Percentiles rank a stretch among this genome's conserved stretches.
These are phyloP conservation scores for Agaricales sp. DNA, from an alignment of 1,284 basidiomycete species.

Conservation along the genomic window DNA sequence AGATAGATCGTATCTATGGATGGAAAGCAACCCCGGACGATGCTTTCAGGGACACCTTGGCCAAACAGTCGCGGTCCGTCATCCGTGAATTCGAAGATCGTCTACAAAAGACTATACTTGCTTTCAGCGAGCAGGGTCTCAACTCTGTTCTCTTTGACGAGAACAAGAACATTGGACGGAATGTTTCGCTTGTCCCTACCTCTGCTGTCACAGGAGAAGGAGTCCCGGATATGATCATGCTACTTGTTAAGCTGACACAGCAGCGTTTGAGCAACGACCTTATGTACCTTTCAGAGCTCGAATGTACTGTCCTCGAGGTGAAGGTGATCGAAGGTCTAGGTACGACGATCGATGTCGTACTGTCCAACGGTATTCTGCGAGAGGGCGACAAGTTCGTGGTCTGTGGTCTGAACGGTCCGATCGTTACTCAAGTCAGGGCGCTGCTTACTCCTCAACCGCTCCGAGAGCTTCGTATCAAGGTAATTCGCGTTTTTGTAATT, in stretches of 20 bases:
- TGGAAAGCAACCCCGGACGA: slow-evolving; percentile 91
- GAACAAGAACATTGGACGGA: slow-evolving; percentile 92
- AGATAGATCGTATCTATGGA: slow-evolving; percentile 97
- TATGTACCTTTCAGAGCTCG: slow-evolving; percentile 97
- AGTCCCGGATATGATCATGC: slow-evolving; percentile 99
- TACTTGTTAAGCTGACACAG: slow-evolving; percentile 95
- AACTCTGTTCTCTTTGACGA: slow-evolving; percentile 96
- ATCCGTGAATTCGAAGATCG: slow-evolving; percentile 93
- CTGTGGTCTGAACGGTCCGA: slow-evolving; percentile 96
- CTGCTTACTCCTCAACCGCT: slow-evolving; percentile 95
- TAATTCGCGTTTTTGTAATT: too few relatives aligned
- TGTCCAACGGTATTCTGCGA: slow-evolving; percentile 89
- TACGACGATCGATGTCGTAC: slow-evolving; percentile 95
- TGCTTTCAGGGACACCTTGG: slow-evolving; percentile 86
- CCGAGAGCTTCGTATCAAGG: slow-evolving; percentile 94
- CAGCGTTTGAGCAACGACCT: slow-evolving; percentile 95
- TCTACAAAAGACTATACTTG: slow-evolving; percentile 76
- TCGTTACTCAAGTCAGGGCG: slow-evolving; percentile 92
- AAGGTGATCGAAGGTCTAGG: slow-evolving; percentile 98
- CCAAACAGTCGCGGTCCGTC: slow-evolving; percentile 75
- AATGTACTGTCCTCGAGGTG: slow-evolving; percentile 99
- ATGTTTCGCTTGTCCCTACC: slow-evolving; percentile 95
- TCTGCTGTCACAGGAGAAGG: slow-evolving; percentile 98
- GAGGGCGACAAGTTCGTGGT: slow-evolving; percentile 96
- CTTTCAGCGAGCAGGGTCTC: slow-evolving; percentile 95